Base-by-base conservation (phyloP, 768 basidiomycete genomes). In the Agaricus sinodeliciosus region DNA sequence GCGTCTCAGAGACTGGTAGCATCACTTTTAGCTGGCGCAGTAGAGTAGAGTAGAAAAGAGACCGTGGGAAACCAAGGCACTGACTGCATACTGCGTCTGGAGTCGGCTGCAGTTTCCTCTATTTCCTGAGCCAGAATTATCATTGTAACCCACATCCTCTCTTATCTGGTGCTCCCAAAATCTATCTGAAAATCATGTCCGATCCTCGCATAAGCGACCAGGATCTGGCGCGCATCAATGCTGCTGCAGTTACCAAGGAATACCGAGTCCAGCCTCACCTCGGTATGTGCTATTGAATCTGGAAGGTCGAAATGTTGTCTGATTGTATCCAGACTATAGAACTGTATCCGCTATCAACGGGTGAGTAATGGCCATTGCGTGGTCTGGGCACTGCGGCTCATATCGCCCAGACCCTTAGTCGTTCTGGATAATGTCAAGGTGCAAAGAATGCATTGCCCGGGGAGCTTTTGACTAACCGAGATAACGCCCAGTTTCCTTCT, bases 281-380 rank as follows among this genome's bases (percentile, higher is more conserved):
- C 58, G 91, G 91, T 92, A 65, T 59, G 79, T 70, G 59, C 37
- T 55, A 43, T 42, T 40, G 53, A 43, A 56, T 52, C 51, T 60
- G 55, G 45, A 40, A 15, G 36, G 12, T 15, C 16, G 26, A 9
- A 34, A 6, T 49, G 11, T 28, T 45, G 48, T 54, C 63, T 59
- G 55, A 59, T 41, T 45, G 43, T 13, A 60, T 59, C 25, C 65
- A 94, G 94, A 97, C 71, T 97, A 97, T 73, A 82, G 92, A 58
- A 97, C 94, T n/a, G 96, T 99, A 48, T 93, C 94, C 62, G 95
- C 94, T 57, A 88, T 98, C 72, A 98, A 98, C 64, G 96, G 95
- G 94, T 90, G 64, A 72, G 82, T 69, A 26, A 28, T 44, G 43
- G 43, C 36, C 25, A 27, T 46, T 40, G 37, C 26, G 22, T 51